Evolutionary conservation across 169 alveolate species (phyloP), one percentile per base, ranked within the genome.

Genomic region (Eimeria falciformis): DNA sequence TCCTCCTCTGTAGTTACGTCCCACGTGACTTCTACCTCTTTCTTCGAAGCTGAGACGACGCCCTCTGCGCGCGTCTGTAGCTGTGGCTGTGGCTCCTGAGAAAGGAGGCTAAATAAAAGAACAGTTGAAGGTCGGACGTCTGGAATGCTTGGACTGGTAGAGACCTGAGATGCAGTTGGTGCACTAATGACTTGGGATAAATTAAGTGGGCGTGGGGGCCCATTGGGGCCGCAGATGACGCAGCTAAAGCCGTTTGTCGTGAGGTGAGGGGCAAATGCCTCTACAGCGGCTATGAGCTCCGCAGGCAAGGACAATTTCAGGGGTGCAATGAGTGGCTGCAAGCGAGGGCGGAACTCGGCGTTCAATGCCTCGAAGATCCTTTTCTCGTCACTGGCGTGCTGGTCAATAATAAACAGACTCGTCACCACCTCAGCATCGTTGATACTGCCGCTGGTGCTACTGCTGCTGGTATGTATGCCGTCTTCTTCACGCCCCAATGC

Each of bases 331-430:
- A 99, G 95, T 27, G 96, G 96, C 91, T 98, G 99, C 71, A 96
- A 95, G 18, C 96, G 95, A 69, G 98, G 97, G 37, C 93, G 92
- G 73, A 97, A 96, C 43, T 95, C 94, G 82, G 95, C 96, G 65
- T 98, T 96, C 27, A 97, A 96, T 12, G 94, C 95, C 91, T 99
- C 99, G 94, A 98, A 98, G 23, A 97, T 96, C 37, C 95, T 94
- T 93, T 98, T 98, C 94, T 99, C 99, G 93, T 98, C 99, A 45
- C 99, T 98, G 0, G 99, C 99, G 95, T 99, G 99, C 92, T 99
- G 99, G 94, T 99, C 99, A 45, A 99, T 96, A 0, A 99, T 97
- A 94, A 97, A 98, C 79, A 98, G 81, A 43, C 98, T 96, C 53
- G 53, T 58, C 75, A n/a, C 87, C 23, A 5, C 9, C 43, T 77